Evolutionary conservation across 306 rosid genomes (phyloP).

Genomic region (Quercus cerris): DNA sequence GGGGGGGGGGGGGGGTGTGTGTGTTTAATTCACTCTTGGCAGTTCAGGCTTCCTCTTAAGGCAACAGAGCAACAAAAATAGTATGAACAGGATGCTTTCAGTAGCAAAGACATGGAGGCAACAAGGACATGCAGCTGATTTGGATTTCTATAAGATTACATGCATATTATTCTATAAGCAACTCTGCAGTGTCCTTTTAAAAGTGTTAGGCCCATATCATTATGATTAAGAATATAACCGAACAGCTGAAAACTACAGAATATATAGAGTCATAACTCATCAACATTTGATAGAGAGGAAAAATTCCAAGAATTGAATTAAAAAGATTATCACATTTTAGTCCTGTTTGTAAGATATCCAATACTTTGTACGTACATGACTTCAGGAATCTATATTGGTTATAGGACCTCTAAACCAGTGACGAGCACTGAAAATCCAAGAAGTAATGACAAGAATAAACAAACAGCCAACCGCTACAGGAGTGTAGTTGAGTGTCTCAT

Average conservation of each 20-base stretch:
- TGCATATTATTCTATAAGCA: not conserved
- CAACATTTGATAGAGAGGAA: not conserved
- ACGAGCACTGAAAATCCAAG: constrained; percentile 63
- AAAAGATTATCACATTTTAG: not conserved
- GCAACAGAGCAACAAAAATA: no score
- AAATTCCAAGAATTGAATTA: not conserved
- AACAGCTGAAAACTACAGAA: not conserved
- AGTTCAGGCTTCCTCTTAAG: no score
- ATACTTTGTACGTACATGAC: not conserved
- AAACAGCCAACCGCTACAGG: constrained; percentile 89
- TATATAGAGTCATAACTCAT: not conserved
- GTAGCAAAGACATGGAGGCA: no score
- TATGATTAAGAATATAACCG: not conserved
- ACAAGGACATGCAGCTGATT: not conserved
- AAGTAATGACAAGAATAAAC: constrained; percentile 55
- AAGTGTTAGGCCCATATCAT: not conserved
- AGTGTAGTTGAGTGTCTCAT: constrained; percentile 75
- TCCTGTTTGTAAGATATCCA: not conserved
- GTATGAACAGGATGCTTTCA: no score
- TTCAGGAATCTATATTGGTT: constrained; percentile 53
- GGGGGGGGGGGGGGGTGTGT: no score
- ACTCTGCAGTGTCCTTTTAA: not conserved
- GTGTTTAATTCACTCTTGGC: no score
- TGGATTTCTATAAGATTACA: not conserved
- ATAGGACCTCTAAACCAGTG: constrained; percentile 90